Percentiles rank a stretch among this genome's conserved stretches.
Conservation (phyloP, 2,329 filamentous ascomycete species). For the Botryotinia narcissicola region DNA sequence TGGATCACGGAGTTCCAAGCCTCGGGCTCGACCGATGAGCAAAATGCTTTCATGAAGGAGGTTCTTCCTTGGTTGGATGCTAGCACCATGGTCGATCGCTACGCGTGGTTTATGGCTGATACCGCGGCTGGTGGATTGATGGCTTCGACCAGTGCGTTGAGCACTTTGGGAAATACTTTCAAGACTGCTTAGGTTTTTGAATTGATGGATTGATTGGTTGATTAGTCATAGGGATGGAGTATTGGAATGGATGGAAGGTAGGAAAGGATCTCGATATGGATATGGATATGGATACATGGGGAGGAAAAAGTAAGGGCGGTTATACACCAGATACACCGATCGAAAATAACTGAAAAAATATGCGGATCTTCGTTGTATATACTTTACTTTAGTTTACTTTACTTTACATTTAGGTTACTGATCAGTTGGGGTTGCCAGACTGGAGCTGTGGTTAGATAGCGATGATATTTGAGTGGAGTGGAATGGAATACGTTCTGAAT, state of each 20-base stretch:
- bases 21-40: constrained; percentile 34
- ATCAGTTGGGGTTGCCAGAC: neutral
- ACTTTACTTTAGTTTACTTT: neutral
- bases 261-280: neutral
- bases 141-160: neutral
- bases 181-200: neutral
- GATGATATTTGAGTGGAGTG: neutral
- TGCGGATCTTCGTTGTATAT: constrained; percentile 1
- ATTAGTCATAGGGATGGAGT: neutral
- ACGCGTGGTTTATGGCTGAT: constrained; percentile 16
- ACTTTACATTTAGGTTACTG: neutral
- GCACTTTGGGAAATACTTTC: constrained; percentile 16
- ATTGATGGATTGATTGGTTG: neutral
- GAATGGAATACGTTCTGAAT: neutral
- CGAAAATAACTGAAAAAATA: neutral
- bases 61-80: constrained; percentile 46
- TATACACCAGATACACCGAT: neutral
- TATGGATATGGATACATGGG: neutral
- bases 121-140: neutral
- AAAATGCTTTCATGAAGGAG: constrained; percentile 41
- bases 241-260: neutral
- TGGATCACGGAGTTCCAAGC: constrained; percentile 47
- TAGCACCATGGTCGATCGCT: neutral
- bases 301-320: neutral
- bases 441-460: neutral